phyloP scores from a whole-genome alignment of 805 yeast genomes.

The Debaryomyces castellii region DNA sequence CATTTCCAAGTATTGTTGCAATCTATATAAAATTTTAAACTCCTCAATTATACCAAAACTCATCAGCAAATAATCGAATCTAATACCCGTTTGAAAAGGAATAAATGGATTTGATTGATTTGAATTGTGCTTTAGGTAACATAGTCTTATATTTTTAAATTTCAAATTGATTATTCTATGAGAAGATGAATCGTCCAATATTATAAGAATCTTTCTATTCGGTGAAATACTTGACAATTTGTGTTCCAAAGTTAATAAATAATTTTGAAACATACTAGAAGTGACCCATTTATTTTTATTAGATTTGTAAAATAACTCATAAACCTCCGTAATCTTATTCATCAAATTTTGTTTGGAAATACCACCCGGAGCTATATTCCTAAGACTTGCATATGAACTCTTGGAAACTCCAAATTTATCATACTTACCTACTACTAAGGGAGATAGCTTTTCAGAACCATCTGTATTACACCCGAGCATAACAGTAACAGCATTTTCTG shows the following conservation, averaged over 20 bases:
- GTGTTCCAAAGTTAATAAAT: conserved; percentile 60
- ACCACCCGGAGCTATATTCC: conserved; percentile 9
- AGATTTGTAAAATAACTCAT: conserved; percentile 55
- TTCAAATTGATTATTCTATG: conserved; percentile 51
- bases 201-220: conserved; percentile 49
- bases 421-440: conserved; percentile 59
- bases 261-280: conserved; percentile 60
- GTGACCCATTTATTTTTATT: conserved; percentile 65
- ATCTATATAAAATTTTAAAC: conserved; percentile 55
- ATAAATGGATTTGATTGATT: conserved; percentile 37
- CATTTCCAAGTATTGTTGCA: conserved; percentile 54
- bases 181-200: conserved; percentile 61
- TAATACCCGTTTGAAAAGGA: conserved; percentile 42
- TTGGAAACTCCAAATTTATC: conserved; percentile 42
- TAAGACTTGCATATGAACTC: conserved; percentile 21
- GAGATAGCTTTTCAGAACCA: conserved; percentile 62
- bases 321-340: conserved; percentile 49
- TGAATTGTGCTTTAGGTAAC: conserved; percentile 38
- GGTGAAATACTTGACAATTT: conserved; percentile 45
- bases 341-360: conserved; percentile 16
- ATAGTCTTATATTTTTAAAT: conserved; percentile 33
- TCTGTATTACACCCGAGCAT: conserved; percentile 64
- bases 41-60: conserved; percentile 65
- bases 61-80: conserved; percentile 57
- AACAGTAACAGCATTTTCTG: conserved; percentile 49